phyloP scores from a whole-genome alignment of 169 alveolate species.

The Theileria orientalis region DNA sequence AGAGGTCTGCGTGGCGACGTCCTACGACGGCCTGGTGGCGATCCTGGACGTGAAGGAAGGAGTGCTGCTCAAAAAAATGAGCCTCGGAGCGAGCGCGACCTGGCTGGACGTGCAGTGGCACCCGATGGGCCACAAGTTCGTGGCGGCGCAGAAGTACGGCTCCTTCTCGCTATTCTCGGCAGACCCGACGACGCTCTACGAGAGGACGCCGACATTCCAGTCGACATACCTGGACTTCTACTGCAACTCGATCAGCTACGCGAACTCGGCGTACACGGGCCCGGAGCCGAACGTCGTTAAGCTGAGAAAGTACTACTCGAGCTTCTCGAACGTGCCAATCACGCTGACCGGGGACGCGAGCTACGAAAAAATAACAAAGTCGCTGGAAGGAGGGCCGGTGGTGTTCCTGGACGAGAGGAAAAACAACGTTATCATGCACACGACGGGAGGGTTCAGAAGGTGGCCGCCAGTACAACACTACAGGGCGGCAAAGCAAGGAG shows the following conservation, averaged over 20 bases:
- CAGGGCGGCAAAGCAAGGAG: no score
- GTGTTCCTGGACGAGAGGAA: background rate
- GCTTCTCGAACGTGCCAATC: conserved; percentile 28
- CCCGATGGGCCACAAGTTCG: conserved; percentile 54
- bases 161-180: conserved; percentile 55
- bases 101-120: conserved; percentile 67
- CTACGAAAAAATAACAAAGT: background rate
- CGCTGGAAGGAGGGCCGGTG: background rate
- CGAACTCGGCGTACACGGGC: conserved; percentile 17
- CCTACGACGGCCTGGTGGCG: conserved; percentile 35
- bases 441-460: no score
- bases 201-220: conserved; percentile 34
- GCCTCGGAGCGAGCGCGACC: conserved; percentile 42
- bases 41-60: conserved; percentile 3
- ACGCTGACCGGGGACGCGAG: conserved; percentile 2
- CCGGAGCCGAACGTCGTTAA: background rate
- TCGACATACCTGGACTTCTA: conserved; percentile 33
- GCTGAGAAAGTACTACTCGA: conserved; percentile 32
- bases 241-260: conserved; percentile 11
- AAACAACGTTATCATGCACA: background rate
- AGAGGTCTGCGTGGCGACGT: conserved; percentile 21
- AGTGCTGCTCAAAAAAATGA: conserved; percentile 19
- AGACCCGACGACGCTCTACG: conserved; percentile 2
- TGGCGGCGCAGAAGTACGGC: conserved; percentile 47
- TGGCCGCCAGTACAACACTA: no score